Conservation (phyloP, 2,329 filamentous ascomycete species). For the Neofusicoccum parvum region DNA sequence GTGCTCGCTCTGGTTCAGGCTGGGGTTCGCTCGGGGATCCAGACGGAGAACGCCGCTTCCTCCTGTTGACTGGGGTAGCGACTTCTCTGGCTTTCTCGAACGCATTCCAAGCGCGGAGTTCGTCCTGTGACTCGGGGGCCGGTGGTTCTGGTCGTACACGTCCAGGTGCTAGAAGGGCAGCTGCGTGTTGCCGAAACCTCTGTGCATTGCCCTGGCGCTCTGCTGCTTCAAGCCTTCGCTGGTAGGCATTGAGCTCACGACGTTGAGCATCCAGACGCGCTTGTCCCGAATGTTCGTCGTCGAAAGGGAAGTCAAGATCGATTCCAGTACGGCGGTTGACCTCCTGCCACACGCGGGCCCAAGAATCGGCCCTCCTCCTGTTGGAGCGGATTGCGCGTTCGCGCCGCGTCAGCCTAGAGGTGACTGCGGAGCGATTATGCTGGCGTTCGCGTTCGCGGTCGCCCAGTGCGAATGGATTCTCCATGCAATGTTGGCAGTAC, state of each 20-base stretch:
- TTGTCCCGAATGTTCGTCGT: constrained; percentile 57
- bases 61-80: constrained; percentile 52
- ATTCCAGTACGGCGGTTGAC: constrained; percentile 78
- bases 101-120: constrained; percentile 84
- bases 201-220: constrained; percentile 74
- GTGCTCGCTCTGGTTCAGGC: constrained; percentile 72
- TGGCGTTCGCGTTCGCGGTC: constrained; percentile 30
- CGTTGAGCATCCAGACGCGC: constrained; percentile 41
- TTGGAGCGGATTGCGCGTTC: constrained; percentile 19
- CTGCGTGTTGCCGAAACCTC: constrained; percentile 70
- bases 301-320: constrained; percentile 84
- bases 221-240: constrained; percentile 80
- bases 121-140: constrained; percentile 74
- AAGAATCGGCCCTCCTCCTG: constrained; percentile 39
- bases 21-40: constrained; percentile 70
- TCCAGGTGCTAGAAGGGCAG: constrained; percentile 57
- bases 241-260: constrained; percentile 71
- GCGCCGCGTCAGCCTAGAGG: constrained; percentile 32
- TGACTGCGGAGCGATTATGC: constrained; percentile 32
- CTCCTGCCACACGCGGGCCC: constrained; percentile 85
- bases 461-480: constrained; percentile 40
- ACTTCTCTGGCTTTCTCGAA: constrained; percentile 78
- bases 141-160: constrained; percentile 44
- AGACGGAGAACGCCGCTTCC: constrained; percentile 79
- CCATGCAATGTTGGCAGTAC: constrained; percentile 84